Evolutionary conservation across 345 rosid genomes (phyloP).

Genomic region (Geranium rotundifolium): DNA sequence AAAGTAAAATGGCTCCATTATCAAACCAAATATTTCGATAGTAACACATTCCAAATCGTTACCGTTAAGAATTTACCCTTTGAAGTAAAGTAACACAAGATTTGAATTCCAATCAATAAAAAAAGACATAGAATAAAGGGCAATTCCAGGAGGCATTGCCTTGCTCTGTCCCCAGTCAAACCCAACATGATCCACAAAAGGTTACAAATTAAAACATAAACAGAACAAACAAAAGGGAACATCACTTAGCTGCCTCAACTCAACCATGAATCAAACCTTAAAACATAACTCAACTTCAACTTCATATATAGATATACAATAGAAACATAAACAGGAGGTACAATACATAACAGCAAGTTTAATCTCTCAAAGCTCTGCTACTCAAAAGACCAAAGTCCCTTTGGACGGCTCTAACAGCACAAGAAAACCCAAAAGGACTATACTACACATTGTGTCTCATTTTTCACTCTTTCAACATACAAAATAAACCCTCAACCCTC

Average conservation of each 20-base stretch:
- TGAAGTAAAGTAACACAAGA: too few relatives aligned
- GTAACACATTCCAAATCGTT: too few relatives aligned
- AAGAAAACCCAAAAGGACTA: conserved; percentile 41
- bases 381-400: conserved; percentile 2
- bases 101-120: too few relatives aligned
- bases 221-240: too few relatives aligned
- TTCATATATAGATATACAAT: not conserved
- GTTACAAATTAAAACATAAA: too few relatives aligned
- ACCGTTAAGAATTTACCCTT: too few relatives aligned
- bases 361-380: too few relatives aligned
- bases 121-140: not conserved
- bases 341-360: too few relatives aligned
- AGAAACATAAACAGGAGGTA: not conserved
- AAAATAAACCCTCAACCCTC: not conserved
- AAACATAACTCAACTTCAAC: not conserved
- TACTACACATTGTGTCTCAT: conserved; percentile 9
- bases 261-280: not conserved
- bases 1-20: too few relatives aligned
- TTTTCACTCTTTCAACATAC: conserved; percentile 1
- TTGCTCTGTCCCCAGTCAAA: too few relatives aligned
- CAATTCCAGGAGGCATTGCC: not conserved
- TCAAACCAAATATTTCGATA: too few relatives aligned
- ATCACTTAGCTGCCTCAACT: too few relatives aligned
- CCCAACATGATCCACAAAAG: not conserved
- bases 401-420: conserved; percentile 65